phyloP scores from a whole-genome alignment of 352 stramenopile genomes.

The Pythium angustatum region DNA sequence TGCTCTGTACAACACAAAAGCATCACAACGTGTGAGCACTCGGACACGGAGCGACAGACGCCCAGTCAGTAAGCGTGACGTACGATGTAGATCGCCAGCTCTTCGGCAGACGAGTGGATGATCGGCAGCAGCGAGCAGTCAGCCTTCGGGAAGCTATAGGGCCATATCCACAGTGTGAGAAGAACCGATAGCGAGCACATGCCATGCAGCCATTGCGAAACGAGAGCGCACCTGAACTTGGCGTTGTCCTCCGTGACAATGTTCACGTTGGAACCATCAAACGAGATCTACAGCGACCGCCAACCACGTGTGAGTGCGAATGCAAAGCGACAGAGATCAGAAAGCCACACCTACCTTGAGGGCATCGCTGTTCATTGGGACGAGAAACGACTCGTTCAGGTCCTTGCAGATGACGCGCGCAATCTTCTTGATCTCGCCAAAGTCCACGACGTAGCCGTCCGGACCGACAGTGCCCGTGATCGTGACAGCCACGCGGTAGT shows the following conservation, averaged over 20 bases:
- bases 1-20: conserved; percentile 50
- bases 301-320: not conserved
- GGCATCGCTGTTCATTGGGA: conserved; percentile 94
- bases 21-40: not conserved
- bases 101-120: conserved; percentile 96
- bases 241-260: conserved; percentile 95
- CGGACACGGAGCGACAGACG: not conserved
- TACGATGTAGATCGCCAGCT: conserved; percentile 95
- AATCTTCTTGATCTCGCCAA: conserved; percentile 97
- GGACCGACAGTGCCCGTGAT: conserved; percentile 82
- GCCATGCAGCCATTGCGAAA: not conserved
- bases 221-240: conserved; percentile 83
- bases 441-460: conserved; percentile 98
- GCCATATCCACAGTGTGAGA: not conserved
- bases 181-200: not conserved
- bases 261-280: conserved; percentile 84
- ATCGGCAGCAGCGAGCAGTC: conserved; percentile 97
- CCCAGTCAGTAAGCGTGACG: conserved; percentile 19
- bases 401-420: conserved; percentile 94
- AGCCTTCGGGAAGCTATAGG: conserved; percentile 86
- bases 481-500: conserved; percentile 95
- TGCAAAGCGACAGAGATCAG: not conserved
- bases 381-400: conserved; percentile 97
- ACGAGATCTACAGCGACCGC: conserved; percentile 64
- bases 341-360: conserved; percentile 59